Conservation (phyloP, 2,329 filamentous ascomycete genomes). For the Alternaria hordeiaustralica region DNA sequence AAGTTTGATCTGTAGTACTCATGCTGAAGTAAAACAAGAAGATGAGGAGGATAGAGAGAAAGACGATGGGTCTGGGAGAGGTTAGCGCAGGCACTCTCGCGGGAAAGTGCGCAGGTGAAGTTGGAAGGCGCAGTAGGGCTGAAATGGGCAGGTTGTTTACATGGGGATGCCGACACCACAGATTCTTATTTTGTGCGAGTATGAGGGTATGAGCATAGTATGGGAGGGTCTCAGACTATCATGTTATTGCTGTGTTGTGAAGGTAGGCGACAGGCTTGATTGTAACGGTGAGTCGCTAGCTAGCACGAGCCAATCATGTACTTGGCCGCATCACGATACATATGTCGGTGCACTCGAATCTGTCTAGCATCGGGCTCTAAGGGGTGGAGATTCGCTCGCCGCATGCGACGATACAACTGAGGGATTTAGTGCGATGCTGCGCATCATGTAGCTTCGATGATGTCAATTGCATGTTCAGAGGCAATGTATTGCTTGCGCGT, state of each 20-base stretch:
- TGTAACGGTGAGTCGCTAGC: conserved; percentile 3
- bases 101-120: neutral
- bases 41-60: conserved; percentile 13
- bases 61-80: conserved; percentile 20
- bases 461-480: neutral
- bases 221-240: neutral
- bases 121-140: neutral
- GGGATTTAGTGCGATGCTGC: neutral
- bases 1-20: neutral
- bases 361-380: neutral
- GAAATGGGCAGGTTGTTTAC: neutral
- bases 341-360: neutral
- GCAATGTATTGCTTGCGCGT: neutral
- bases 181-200: neutral
- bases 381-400: neutral
- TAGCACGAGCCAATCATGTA: conserved; percentile 14
- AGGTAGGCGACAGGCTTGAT: neutral
- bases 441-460: neutral
- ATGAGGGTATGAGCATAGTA: conserved; percentile 11
- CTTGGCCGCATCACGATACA: neutral
- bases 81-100: neutral
- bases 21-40: conserved; percentile 15
- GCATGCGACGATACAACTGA: neutral
- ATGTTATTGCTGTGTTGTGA: conserved; percentile 1
- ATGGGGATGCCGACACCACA: conserved; percentile 10